phyloP scores from a whole-genome alignment of 2,329 filamentous ascomycete species.

The Paraphaeosphaeria sporulosa region DNA sequence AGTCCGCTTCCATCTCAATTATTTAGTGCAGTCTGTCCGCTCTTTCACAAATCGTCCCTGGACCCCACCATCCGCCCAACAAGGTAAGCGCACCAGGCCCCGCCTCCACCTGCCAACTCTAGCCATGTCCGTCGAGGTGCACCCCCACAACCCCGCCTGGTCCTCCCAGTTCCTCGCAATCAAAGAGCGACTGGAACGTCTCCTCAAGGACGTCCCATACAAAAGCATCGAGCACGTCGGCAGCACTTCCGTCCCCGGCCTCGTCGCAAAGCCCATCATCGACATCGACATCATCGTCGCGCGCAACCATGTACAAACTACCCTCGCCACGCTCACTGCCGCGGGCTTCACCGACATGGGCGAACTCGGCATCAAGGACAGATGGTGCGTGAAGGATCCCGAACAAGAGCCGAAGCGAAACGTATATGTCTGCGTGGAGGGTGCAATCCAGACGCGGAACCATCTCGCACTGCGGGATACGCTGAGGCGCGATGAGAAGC shows the following conservation, averaged over 20 bases:
- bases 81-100: too few species aligned
- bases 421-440: slow-evolving; percentile 49
- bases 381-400: slow-evolving; percentile 45
- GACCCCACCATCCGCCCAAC: too few species aligned
- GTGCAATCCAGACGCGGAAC: slow-evolving; percentile 44
- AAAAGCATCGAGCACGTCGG: slow-evolving; percentile 48
- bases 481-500: slow-evolving; percentile 34
- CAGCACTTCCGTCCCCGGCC: slow-evolving; percentile 46
- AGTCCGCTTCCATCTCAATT: too few species aligned
- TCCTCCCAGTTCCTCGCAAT: slow-evolving; percentile 35
- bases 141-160: slow-evolving; percentile 40
- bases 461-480: slow-evolving; percentile 50
- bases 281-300: slow-evolving; percentile 47
- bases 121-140: slow-evolving; percentile 32
- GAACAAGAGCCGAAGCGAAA: slow-evolving; percentile 39
- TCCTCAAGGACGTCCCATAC: slow-evolving; percentile 23
- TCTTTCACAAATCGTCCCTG: too few species aligned
- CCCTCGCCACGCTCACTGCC: slow-evolving; percentile 39
- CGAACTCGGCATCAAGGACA: slow-evolving; percentile 46
- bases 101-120: not conserved
- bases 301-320: slow-evolving; percentile 31
- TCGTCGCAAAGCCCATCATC: slow-evolving; percentile 49
- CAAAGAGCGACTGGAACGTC: slow-evolving; percentile 22
- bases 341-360: slow-evolving; percentile 46
- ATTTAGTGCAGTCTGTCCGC: too few species aligned